Evolutionary conservation across 257 asterid genomes (phyloP).

Genomic region (Ilex aquifolium): DNA sequence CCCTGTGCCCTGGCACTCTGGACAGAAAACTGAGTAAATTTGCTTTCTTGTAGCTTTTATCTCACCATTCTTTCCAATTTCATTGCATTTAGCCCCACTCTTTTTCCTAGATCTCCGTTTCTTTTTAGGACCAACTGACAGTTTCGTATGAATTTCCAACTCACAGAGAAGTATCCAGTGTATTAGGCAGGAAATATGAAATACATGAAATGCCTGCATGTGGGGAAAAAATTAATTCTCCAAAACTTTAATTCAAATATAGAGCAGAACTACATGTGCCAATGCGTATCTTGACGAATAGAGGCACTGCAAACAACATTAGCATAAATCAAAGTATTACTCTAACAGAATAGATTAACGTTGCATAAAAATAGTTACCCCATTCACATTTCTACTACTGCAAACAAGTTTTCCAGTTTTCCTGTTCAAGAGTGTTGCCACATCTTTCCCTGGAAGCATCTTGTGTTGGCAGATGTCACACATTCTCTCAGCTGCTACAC

Average conservation of each 20-base stretch:
- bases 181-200: conserved; percentile 79
- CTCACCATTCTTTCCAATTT: conserved; percentile 28
- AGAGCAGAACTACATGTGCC: neutral
- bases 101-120: conserved; percentile 50
- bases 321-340: no score
- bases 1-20: conserved; percentile 97
- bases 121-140: conserved; percentile 30
- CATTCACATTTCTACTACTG: conserved; percentile 85
- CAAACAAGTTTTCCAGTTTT: conserved; percentile 81
- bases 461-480: conserved; percentile 87
- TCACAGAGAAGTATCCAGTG: conserved; percentile 85
- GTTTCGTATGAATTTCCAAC: conserved; percentile 46
- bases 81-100: conserved; percentile 39
- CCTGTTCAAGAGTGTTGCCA: conserved; percentile 71
- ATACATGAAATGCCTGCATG: conserved; percentile 80
- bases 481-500: conserved; percentile 68
- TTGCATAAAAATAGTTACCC: conserved; percentile 41
- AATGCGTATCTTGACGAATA: neutral
- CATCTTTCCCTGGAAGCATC: conserved; percentile 85
- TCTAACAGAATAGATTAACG: neutral
- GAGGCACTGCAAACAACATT: neutral
- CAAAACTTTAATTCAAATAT: neutral
- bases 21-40: conserved; percentile 53
- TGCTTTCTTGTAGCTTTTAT: conserved; percentile 21
- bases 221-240: conserved; percentile 3